A percentile compares a stretch with the other conserved stretches of the same genome.
Evolutionary conservation across 1,284 basidiomycete genomes (phyloP).

Genomic region (Sanghuangporus sanghuang): DNA sequence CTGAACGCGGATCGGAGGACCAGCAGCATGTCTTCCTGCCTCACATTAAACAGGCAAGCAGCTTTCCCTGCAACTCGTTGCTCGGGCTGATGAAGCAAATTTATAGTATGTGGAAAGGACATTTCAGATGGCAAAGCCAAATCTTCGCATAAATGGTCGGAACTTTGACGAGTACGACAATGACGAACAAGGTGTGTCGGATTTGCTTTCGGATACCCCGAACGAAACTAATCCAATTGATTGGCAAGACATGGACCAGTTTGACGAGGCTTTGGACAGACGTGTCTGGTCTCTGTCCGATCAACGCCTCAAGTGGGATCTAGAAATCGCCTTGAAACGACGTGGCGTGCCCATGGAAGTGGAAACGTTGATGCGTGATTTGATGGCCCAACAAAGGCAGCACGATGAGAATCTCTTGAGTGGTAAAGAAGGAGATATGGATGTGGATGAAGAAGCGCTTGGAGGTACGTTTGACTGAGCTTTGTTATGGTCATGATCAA

Average conservation of each 20-base stretch:
- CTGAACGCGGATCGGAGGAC: conserved; percentile 28
- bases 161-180: conserved; percentile 63
- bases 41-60: conserved; percentile 45
- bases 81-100: not conserved
- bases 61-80: not conserved
- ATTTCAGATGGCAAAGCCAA: conserved; percentile 61
- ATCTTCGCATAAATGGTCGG: conserved; percentile 75
- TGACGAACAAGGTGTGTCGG: conserved; percentile 44
- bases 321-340: conserved; percentile 56
- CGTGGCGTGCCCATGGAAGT: conserved; percentile 51
- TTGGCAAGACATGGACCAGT: conserved; percentile 60
- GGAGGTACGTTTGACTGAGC: not conserved
- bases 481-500: not conserved
- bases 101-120: conserved; percentile 54
- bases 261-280: conserved; percentile 75
- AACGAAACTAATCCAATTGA: not conserved
- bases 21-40: conserved; percentile 42
- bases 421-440: conserved; percentile 5
- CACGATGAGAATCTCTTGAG: not conserved
- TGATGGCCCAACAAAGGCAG: conserved; percentile 39
- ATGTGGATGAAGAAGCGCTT: conserved; percentile 2
- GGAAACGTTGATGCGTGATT: conserved; percentile 39
- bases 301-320: conserved; percentile 63
- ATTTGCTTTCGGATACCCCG: not conserved
- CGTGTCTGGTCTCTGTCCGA: conserved; percentile 66